Evolutionary conservation across 768 basidiomycete species (phyloP).

Genomic region (Sarcodon sp.): DNA sequence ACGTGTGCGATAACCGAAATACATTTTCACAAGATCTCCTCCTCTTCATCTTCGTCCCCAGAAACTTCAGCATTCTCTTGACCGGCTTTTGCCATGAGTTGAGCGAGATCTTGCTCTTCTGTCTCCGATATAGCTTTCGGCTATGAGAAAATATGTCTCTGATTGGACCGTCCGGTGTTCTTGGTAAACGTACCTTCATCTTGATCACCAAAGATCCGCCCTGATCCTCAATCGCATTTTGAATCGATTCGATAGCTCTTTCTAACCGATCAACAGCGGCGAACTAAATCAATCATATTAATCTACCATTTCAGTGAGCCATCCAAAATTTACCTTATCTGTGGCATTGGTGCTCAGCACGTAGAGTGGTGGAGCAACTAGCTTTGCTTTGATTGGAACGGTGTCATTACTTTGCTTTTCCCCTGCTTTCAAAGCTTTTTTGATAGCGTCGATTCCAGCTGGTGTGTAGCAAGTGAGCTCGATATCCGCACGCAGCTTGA

Average conservation of each 20-base stretch:
- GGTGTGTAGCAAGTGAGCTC: constrained; percentile 95
- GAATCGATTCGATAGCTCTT: constrained; percentile 86
- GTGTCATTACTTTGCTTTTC: constrained; percentile 80
- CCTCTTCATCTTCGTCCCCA: constrained; percentile 86
- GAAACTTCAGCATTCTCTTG: constrained; percentile 94
- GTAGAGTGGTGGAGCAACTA: constrained; percentile 94
- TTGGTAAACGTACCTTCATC: constrained; percentile 64
- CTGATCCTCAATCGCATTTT: constrained; percentile 67
- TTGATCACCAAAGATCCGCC: constrained; percentile 86
- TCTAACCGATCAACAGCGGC: constrained; percentile 90
- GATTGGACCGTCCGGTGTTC: too few relatives aligned
- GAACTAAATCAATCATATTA: constrained; percentile 28
- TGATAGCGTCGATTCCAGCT: constrained; percentile 93
- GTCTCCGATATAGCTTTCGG: constrained; percentile 97
- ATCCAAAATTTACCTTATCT: constrained; percentile 58
- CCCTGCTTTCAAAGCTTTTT: constrained; percentile 79
- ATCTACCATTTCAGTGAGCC: neutral
- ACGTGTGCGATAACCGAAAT: neutral
- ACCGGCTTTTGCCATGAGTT: constrained; percentile 91
- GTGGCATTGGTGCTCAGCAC: constrained; percentile 94
- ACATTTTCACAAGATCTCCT: constrained; percentile 13
- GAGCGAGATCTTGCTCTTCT: constrained; percentile 94
- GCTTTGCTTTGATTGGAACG: constrained; percentile 93
- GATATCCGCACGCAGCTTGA: constrained; percentile 97
- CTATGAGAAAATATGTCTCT: constrained; percentile 23